These are phyloP conservation scores for Aureoboletus auriporus DNA, from an alignment of 768 basidiomycete genomes.

Conservation along the genomic window DNA sequence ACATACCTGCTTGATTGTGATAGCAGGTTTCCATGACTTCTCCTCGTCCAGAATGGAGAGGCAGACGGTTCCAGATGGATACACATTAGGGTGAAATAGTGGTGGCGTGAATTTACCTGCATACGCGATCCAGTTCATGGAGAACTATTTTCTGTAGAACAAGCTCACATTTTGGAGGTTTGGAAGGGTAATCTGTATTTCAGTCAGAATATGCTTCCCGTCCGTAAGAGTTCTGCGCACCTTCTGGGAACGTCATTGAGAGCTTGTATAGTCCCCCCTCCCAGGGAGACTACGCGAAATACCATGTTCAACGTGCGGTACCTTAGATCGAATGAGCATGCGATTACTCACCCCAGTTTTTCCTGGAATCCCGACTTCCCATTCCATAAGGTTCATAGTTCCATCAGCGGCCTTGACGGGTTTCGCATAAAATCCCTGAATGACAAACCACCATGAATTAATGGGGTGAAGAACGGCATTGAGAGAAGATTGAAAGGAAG, in stretches of 20 bases:
- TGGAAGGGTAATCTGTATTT: constrained; percentile 82
- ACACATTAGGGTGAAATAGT: constrained; percentile 97
- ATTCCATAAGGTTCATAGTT: constrained; percentile 93
- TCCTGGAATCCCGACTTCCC: constrained; percentile 99
- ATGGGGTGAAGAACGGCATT: not conserved
- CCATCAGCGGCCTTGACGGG: constrained; percentile 89
- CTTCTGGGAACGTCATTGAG: constrained; percentile 94
- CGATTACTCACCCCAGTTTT: constrained; percentile 69
- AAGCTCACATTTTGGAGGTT: constrained; percentile 84
- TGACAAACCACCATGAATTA: constrained; percentile 6
- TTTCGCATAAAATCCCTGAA: constrained; percentile 94
- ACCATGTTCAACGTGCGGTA: constrained; percentile 12
- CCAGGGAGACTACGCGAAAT: constrained; percentile 78
- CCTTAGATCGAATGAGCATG: constrained; percentile 2
- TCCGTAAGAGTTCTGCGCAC: constrained; percentile 36
- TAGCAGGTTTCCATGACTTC: constrained; percentile 98
- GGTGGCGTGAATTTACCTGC: constrained; percentile 95
- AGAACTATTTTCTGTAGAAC: not conserved
- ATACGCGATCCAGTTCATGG: constrained; percentile 8
- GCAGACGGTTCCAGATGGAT: constrained; percentile 97
- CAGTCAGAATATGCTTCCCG: constrained; percentile 6
- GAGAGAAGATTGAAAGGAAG: not conserved
- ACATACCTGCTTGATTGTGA: constrained; percentile 94
- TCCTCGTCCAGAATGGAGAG: constrained; percentile 98
- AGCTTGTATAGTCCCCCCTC: constrained; percentile 95